Percentiles rank a stretch among this genome's conserved stretches.
Evolutionary conservation across 805 yeast species (phyloP).

Genomic region (Nakazawaea sp.): DNA sequence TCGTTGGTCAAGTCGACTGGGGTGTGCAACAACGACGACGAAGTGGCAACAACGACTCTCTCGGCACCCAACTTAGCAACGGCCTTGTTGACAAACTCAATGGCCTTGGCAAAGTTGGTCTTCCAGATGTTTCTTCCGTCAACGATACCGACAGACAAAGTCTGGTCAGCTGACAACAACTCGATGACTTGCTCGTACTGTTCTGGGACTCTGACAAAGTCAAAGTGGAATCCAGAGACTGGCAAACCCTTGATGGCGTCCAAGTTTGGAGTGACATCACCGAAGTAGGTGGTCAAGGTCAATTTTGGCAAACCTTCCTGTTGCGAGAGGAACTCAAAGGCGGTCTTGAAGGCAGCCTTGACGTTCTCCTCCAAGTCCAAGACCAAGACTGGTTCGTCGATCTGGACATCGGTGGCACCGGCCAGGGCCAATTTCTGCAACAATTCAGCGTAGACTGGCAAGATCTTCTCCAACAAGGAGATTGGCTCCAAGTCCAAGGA

Average conservation of each 20-base stretch:
- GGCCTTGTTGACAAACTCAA: slow-evolving; percentile 76
- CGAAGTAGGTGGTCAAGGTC: slow-evolving; percentile 88
- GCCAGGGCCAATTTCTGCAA: slow-evolving; percentile 83
- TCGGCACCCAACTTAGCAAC: slow-evolving; percentile 78
- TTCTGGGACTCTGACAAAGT: slow-evolving; percentile 92
- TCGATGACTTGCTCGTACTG: slow-evolving; percentile 81
- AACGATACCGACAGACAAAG: slow-evolving; percentile 92
- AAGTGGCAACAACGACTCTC: slow-evolving; percentile 85
- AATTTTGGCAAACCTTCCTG: slow-evolving; percentile 71
- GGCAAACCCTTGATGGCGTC: slow-evolving; percentile 84
- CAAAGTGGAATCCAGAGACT: slow-evolving; percentile 94
- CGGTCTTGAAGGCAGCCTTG: slow-evolving; percentile 81
- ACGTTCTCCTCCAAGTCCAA: slow-evolving; percentile 83
- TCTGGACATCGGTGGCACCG: slow-evolving; percentile 93
- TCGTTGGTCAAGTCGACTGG: slow-evolving; percentile 95
- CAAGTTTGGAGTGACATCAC: slow-evolving; percentile 97
- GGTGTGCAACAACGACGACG: slow-evolving; percentile 96
- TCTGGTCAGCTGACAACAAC: slow-evolving; percentile 62
- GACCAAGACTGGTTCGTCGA: slow-evolving; percentile 96
- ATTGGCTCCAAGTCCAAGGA: slow-evolving; percentile 93
- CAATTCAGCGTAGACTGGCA: slow-evolving; percentile 90
- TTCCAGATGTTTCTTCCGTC: slow-evolving; percentile 99
- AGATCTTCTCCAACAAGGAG: slow-evolving; percentile 76
- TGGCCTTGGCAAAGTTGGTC: slow-evolving; percentile 86
- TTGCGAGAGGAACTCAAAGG: slow-evolving; percentile 71